Percentiles rank a stretch among this genome's conserved stretches.
phyloP scores from a whole-genome alignment of 1,284 basidiomycete species.

The Trichosporon faecale region DNA sequence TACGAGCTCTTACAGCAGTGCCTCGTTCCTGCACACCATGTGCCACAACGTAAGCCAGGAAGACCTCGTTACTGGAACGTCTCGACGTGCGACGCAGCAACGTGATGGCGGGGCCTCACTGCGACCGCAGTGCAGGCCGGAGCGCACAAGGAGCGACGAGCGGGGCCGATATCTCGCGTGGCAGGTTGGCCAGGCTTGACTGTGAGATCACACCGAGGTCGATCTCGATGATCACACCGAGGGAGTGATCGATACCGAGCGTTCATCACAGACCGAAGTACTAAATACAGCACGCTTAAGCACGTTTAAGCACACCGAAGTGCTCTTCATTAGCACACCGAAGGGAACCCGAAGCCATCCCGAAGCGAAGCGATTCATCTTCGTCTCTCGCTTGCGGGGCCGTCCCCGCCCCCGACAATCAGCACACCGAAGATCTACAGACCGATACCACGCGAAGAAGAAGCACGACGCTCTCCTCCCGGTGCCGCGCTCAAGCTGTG shows the following conservation, averaged over 20 bases:
- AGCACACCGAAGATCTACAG: no score
- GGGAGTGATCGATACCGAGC: background rate
- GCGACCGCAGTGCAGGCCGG: background rate
- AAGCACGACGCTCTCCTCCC: background rate
- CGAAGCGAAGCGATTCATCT: background rate
- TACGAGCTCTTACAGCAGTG: background rate
- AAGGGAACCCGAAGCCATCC: background rate
- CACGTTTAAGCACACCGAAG: background rate
- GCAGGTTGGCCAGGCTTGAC: no score
- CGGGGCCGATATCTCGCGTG: no score
- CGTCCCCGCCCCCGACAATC: no score
- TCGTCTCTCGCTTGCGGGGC: background rate
- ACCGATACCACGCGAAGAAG: background rate
- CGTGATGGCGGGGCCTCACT: background rate
- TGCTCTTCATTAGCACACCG: background rate
- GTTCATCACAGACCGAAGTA: no score
- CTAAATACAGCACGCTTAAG: no score
- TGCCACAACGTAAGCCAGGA: background rate
- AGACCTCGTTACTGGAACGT: background rate
- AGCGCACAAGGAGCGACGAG: background rate
- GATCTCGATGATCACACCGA: background rate
- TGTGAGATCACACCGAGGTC: no score
- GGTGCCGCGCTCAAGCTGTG: background rate
- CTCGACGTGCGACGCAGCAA: background rate
- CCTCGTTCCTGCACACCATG: background rate